phyloP scores from a whole-genome alignment of 2,329 filamentous ascomycete species.

The Penicillium sp. region DNA sequence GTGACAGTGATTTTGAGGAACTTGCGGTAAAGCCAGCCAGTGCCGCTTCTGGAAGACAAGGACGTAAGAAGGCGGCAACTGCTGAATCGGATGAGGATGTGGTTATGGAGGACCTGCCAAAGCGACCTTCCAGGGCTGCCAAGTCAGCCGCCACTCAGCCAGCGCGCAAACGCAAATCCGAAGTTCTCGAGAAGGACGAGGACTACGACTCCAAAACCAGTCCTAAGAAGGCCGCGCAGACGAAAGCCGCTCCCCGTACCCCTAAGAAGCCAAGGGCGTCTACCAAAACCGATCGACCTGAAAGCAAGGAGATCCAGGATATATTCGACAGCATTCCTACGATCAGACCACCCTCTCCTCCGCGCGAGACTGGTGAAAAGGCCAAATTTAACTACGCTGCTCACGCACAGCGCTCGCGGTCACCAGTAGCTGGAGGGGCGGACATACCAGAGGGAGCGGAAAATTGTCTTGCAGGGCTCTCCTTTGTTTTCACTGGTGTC shows the following conservation, averaged over 20 bases:
- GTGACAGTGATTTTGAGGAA: conserved; percentile 58
- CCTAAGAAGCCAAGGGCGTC: conserved; percentile 49
- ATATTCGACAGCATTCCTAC: conserved; percentile 83
- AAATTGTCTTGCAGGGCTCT: conserved; percentile 80
- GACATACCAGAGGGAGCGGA: conserved; percentile 79
- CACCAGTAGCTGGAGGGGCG: no score
- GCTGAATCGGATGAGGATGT: conserved; percentile 46
- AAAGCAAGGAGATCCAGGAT: conserved; percentile 64
- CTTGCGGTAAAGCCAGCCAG: conserved; percentile 53
- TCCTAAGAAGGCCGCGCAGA: no score
- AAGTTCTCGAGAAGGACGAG: conserved; percentile 44
- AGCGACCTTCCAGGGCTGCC: no score
- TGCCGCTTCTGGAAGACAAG: conserved; percentile 41
- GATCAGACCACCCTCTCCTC: no score
- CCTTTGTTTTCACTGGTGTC: conserved; percentile 91
- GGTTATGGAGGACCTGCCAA: conserved; percentile 46
- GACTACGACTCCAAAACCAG: conserved; percentile 53
- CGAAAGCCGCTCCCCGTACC: no score
- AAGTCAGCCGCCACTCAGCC: no score
- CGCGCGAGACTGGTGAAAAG: no score
- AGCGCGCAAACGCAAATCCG: conserved; percentile 51
- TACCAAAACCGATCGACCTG: conserved; percentile 54
- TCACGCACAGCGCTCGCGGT: no score
- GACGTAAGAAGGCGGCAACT: conserved; percentile 29
- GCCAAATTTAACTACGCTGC: no score